Evolutionary conservation across 441 rosid species (phyloP).

Genomic region (Jatropha podagrica): DNA sequence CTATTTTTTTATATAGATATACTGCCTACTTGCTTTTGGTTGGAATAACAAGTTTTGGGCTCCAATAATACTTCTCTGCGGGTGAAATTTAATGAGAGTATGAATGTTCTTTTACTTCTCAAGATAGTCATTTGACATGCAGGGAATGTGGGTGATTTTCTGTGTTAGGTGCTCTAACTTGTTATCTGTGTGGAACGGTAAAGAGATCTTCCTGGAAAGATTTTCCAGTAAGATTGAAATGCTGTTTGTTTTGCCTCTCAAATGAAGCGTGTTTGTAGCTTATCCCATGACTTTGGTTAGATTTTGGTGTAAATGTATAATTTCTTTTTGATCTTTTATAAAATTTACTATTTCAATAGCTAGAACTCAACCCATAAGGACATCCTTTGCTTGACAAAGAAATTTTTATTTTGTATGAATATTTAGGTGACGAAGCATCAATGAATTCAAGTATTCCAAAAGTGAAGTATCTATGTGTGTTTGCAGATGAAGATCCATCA

Average conservation of each 20-base stretch:
- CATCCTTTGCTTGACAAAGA: not conserved
- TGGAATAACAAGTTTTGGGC: not conserved
- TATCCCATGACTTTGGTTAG: not conserved
- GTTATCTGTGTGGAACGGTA: not conserved
- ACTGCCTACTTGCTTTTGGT: not conserved
- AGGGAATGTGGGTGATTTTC: not conserved
- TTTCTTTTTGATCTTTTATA: not conserved
- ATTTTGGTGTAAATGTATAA: not conserved
- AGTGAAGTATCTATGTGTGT: conserved; percentile 1
- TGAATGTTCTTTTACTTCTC: not conserved
- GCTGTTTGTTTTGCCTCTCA: not conserved
- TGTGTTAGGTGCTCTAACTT: not conserved
- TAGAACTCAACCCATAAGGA: not conserved
- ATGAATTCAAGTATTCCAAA: conserved; percentile 7
- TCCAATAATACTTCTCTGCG: too few relatives aligned
- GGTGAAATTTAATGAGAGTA: not conserved
- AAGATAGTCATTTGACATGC: not conserved
- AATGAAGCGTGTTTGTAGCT: not conserved
- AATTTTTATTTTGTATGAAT: not conserved
- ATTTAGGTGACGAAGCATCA: not conserved
- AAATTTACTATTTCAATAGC: not conserved
- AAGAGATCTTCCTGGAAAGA: not conserved
- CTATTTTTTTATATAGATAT: not conserved
- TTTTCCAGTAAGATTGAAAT: not conserved
- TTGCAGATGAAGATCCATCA: conserved; percentile 58